Evolutionary conservation across 768 basidiomycete genomes (phyloP).

Genomic region (Kwoniella sp.): DNA sequence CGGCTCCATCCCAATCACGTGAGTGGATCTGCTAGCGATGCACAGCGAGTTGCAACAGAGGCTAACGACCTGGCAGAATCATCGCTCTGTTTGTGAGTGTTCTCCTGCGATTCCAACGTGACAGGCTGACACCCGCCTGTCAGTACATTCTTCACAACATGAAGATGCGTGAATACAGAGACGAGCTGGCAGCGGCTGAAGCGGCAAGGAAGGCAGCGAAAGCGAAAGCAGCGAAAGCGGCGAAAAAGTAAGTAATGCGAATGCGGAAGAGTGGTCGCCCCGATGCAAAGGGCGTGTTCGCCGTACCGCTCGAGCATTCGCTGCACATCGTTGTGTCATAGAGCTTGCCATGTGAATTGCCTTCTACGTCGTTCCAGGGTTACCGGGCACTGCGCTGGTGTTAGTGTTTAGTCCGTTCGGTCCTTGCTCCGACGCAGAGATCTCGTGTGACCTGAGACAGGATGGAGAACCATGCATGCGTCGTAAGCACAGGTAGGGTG

Average conservation of each 20-base stretch:
- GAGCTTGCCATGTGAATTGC: too few relatives aligned
- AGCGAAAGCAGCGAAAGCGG: too few relatives aligned
- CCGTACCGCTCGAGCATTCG: too few relatives aligned
- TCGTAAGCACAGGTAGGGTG: too few relatives aligned
- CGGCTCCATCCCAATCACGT: conserved; percentile 34
- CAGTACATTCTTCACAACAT: conserved; percentile 7
- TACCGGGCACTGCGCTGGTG: background rate
- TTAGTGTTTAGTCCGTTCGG: background rate
- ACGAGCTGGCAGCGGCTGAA: conserved; percentile 14
- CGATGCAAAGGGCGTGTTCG: too few relatives aligned
- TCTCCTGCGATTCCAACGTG: background rate
- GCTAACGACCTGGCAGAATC: too few relatives aligned
- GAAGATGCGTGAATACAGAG: conserved; percentile 10
- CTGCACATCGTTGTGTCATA: too few relatives aligned
- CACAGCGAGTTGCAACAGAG: too few relatives aligned
- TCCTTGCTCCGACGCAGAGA: background rate
- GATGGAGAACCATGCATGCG: background rate
- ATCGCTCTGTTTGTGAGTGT: conserved; percentile 19
- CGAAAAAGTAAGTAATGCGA: too few relatives aligned
- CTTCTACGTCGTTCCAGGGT: too few relatives aligned
- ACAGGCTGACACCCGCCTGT: background rate
- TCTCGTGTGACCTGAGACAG: background rate
- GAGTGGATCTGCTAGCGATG: conserved; percentile 8
- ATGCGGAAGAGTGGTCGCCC: too few relatives aligned
- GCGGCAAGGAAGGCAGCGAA: conserved; percentile 1